Evolutionary conservation across 1,284 basidiomycete genomes (phyloP), one percentile per base, ranked within the genome.

Genomic region (Coriolopsis trogii): DNA sequence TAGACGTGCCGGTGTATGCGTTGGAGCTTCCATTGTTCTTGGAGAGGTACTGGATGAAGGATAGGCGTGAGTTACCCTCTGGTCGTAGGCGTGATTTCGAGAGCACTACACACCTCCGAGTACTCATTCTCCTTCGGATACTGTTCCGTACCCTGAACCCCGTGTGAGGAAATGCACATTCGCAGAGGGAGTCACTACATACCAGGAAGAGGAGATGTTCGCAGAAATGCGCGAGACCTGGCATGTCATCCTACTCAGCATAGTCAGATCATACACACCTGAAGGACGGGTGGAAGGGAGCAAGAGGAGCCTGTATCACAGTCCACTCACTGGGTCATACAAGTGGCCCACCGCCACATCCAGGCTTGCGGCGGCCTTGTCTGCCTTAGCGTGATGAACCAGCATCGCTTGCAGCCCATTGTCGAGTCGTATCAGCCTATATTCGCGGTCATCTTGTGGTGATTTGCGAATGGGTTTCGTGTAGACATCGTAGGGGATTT

Each of bases 121-220:
- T 98, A 98, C 59, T 95, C 95, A 66, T 96, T 97, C 70, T 98
- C 95, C 50, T 81, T 79, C 1, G 95, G 95, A 71, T 87, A 97
- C 70, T 88, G 80, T 59, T 85, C 82, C 5, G 85, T 89, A 16
- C 90, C 90, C 90, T 92, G 58, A 33, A 61, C 56, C 41, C 49
- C 8, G 8, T 37, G 24, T 49, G 12, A 42, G 20, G 6, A 26
- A 40, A 37, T 24, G 4, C 24, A 28, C n/a, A 23, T 20, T 15
- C 25, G 6, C 16, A 34, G 16, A 28, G 9, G 16, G 4, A 29
- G n/a, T 33, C 3, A 28, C 0, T 10, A 33, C 44, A 16, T 21
- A 92, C 92, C 91, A 99, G 91, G 73, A 99, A 99, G 59, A 98
- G 76, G 48, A 99, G 70, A 71, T 99, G 96, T 70, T 99, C 96